Percentiles rank a stretch among this genome's conserved stretches.
These are phyloP conservation scores for Thelephora ganbajun DNA, from an alignment of 768 basidiomycete genomes.

Conservation along the genomic window DNA sequence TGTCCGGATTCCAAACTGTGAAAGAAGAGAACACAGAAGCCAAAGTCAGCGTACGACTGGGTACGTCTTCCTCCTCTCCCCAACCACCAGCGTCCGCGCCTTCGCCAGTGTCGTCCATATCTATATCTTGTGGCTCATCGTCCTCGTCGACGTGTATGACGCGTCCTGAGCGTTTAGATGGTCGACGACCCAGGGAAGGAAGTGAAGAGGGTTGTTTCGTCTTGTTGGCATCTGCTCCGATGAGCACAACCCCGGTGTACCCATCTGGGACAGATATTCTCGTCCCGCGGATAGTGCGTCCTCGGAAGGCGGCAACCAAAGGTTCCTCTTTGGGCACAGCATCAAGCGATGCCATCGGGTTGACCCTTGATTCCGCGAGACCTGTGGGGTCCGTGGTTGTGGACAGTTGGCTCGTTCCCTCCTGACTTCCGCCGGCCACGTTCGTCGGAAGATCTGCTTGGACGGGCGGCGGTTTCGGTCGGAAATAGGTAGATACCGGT, in stretches of 20 bases:
- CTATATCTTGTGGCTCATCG: constrained; percentile 16
- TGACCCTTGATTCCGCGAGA: not conserved
- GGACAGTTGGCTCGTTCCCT: not conserved
- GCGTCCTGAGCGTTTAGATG: constrained; percentile 13
- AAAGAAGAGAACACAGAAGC: constrained; percentile 48
- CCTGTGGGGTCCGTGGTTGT: constrained; percentile 3
- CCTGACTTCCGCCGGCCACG: too few relatives aligned
- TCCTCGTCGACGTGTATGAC: constrained; percentile 12
- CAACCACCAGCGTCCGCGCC: constrained; percentile 7
- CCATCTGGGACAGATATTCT: constrained; percentile 47
- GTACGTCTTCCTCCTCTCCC: constrained; percentile 14
- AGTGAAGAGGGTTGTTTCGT: not conserved
- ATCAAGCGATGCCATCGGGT: constrained; percentile 1
- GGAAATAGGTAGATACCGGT: constrained; percentile 62
- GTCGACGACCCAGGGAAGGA: not conserved
- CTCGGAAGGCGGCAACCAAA: constrained; percentile 57
- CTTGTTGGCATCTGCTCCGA: constrained; percentile 13
- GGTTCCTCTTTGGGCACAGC: constrained; percentile 18
- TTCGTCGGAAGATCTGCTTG: constrained; percentile 6
- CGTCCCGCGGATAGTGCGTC: constrained; percentile 59
- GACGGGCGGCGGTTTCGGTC: constrained; percentile 26
- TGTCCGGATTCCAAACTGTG: constrained; percentile 66
- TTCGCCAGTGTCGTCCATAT: constrained; percentile 15
- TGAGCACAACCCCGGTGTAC: constrained; percentile 53
- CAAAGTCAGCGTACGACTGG: constrained; percentile 27